phyloP scores from a whole-genome alignment of 2,329 filamentous ascomycete species.

The Clarireedia sp. region DNA sequence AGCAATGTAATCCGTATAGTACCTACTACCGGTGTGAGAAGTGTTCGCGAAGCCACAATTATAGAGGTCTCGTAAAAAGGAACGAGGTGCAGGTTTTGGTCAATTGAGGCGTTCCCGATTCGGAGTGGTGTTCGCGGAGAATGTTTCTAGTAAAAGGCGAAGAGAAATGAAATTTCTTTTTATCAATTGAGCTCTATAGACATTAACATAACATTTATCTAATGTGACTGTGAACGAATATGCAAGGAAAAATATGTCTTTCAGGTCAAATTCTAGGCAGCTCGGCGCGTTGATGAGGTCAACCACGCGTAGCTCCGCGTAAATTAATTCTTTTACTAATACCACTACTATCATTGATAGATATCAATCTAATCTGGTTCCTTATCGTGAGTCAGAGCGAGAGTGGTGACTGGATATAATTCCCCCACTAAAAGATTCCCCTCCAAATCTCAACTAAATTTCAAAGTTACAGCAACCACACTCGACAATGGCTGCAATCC shows the following conservation, averaged over 20 bases:
- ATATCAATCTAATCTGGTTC: neutral
- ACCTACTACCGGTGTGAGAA: constrained; percentile 13
- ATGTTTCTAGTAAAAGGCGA: too few relatives aligned
- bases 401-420: neutral
- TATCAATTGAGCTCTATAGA: too few relatives aligned
- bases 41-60: constrained; percentile 27
- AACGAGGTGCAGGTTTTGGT: neutral
- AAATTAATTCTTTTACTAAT: constrained; percentile 14
- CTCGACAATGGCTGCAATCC: constrained; percentile 28
- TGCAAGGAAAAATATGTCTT: too few relatives aligned
- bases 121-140: too few relatives aligned
- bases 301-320: constrained; percentile 13
- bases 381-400: neutral
- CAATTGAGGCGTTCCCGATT: neutral
- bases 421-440: constrained; percentile 5
- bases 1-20: constrained; percentile 14
- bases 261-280: too few relatives aligned
- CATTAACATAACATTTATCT: too few relatives aligned
- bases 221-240: neutral
- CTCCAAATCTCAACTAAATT: constrained; percentile 1
- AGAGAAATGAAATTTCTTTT: too few relatives aligned
- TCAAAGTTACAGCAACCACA: neutral
- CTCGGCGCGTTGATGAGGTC: constrained; percentile 13
- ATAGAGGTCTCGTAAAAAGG: neutral
- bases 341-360: constrained; percentile 4